phyloP scores from a whole-genome alignment of 305 asterid species.

The Rubia peregrina region DNA sequence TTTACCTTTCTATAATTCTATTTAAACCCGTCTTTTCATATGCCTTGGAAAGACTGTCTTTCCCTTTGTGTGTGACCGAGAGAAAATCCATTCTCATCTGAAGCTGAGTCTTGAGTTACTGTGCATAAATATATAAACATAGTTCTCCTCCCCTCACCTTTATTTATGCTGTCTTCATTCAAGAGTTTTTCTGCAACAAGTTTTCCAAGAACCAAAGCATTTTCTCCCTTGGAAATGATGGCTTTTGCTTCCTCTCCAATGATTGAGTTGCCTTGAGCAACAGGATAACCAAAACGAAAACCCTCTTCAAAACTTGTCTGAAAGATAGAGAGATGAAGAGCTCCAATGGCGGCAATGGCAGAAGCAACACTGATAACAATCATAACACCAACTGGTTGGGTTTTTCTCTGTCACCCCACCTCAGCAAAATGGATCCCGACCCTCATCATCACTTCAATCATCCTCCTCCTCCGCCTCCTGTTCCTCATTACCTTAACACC shows the following conservation, averaged over 20 bases:
- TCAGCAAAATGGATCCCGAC: slow-evolving; percentile 52
- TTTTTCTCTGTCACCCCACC: slow-evolving; percentile 61
- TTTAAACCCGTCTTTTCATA: too few species aligned
- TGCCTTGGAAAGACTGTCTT: too few species aligned
- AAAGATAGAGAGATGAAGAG: slow-evolving; percentile 37
- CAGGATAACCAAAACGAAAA: slow-evolving; percentile 14
- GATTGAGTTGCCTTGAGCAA: slow-evolving; percentile 49
- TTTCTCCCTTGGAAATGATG: slow-evolving; percentile 40
- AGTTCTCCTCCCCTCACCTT: not conserved
- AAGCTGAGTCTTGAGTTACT: slow-evolving; percentile 1
- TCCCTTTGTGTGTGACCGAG: not conserved
- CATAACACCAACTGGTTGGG: slow-evolving; percentile 50
- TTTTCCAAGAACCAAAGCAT: slow-evolving; percentile 18
- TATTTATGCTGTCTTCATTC: slow-evolving; percentile 16
- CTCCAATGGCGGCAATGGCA: slow-evolving; percentile 23
- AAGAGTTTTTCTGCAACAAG: slow-evolving; percentile 22
- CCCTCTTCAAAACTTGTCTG: slow-evolving; percentile 3
- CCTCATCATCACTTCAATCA: slow-evolving; percentile 22
- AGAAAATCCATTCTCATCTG: not conserved
- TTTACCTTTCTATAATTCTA: too few species aligned
- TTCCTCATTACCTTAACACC: slow-evolving; percentile 21
- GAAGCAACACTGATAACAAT: slow-evolving; percentile 6
- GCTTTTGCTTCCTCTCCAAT: slow-evolving; percentile 39
- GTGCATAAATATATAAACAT: slow-evolving; percentile 14
- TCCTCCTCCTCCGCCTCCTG: slow-evolving; percentile 23